These are phyloP conservation scores for Cryphonectria japonica DNA, from an alignment of 2,329 filamentous ascomycete genomes.

Conservation along the genomic window DNA sequence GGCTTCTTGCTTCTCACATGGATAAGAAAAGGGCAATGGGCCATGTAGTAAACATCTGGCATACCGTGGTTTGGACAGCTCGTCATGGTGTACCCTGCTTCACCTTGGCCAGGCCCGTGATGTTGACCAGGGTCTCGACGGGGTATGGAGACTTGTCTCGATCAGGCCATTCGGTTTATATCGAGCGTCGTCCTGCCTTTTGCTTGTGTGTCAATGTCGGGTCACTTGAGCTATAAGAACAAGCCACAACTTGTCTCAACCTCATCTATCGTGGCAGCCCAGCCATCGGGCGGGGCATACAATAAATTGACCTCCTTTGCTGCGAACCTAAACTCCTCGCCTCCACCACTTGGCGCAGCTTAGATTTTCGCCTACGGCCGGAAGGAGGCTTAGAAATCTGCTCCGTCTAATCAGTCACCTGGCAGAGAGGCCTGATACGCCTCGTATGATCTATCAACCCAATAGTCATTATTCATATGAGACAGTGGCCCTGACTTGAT, in stretches of 20 bases:
- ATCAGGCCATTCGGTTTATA: constrained; percentile 8
- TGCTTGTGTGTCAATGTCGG: not conserved
- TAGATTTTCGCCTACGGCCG: not conserved
- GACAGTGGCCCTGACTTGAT: not conserved
- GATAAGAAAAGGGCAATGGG: not conserved
- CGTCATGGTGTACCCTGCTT: not conserved
- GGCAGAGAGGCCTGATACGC: not conserved
- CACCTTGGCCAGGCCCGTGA: not conserved
- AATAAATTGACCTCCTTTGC: not conserved
- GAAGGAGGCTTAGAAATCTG: not conserved
- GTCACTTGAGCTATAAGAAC: constrained; percentile 1
- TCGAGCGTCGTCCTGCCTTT: not conserved
- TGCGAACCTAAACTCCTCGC: not conserved
- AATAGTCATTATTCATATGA: not conserved
- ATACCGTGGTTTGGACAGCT: not conserved
- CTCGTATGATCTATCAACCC: not conserved
- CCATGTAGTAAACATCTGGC: not conserved
- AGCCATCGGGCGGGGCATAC: not conserved
- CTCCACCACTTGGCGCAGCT: not conserved
- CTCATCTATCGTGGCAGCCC: not conserved
- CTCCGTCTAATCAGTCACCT: not conserved
- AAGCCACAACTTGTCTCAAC: not conserved
- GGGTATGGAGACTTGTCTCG: not conserved
- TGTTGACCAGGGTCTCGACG: constrained; percentile 8
- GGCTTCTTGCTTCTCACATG: not conserved